A percentile compares a stretch with the other conserved stretches of the same genome.
Evolutionary conservation across 1,284 basidiomycete genomes (phyloP).

Genomic region (Leccinum griseonigrum): DNA sequence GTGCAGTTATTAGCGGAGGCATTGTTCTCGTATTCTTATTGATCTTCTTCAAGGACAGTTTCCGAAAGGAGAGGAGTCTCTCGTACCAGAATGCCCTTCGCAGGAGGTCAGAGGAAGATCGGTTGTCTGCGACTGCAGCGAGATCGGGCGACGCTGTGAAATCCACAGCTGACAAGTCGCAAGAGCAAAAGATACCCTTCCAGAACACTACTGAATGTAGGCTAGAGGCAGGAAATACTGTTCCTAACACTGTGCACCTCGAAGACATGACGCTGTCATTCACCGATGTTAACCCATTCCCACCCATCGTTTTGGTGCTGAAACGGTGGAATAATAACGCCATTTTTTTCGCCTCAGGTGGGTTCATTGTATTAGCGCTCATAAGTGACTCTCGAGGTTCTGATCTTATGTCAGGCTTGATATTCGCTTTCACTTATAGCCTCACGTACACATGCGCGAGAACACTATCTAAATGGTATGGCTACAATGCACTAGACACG

Average conservation of each 20-base stretch:
- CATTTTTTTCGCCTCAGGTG: slow-evolving; percentile 51
- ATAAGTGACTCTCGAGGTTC: background rate
- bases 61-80: slow-evolving; percentile 75
- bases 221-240: slow-evolving; percentile 11
- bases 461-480: slow-evolving; percentile 63
- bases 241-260: slow-evolving; percentile 8
- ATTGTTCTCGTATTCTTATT: slow-evolving; percentile 56
- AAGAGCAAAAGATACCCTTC: background rate
- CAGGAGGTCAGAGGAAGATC: slow-evolving; percentile 16
- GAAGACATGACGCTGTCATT: slow-evolving; percentile 56
- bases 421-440: slow-evolving; percentile 71
- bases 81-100: slow-evolving; percentile 67
- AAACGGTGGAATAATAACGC: slow-evolving; percentile 64
- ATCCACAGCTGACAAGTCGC: slow-evolving; percentile 3
- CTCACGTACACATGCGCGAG: slow-evolving; percentile 75
- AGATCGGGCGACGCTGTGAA: background rate
- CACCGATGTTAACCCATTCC: slow-evolving; percentile 72
- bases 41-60: slow-evolving; percentile 78
- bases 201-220: background rate
- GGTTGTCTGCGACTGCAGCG: background rate
- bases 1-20: slow-evolving; percentile 64
- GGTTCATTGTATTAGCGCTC: background rate
- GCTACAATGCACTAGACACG: slow-evolving; percentile 68
- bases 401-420: slow-evolving; percentile 43
- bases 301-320: slow-evolving; percentile 59